These are phyloP conservation scores for Zygosaccharomyces bailii DNA, from an alignment of 805 yeast species.

Conservation along the genomic window DNA sequence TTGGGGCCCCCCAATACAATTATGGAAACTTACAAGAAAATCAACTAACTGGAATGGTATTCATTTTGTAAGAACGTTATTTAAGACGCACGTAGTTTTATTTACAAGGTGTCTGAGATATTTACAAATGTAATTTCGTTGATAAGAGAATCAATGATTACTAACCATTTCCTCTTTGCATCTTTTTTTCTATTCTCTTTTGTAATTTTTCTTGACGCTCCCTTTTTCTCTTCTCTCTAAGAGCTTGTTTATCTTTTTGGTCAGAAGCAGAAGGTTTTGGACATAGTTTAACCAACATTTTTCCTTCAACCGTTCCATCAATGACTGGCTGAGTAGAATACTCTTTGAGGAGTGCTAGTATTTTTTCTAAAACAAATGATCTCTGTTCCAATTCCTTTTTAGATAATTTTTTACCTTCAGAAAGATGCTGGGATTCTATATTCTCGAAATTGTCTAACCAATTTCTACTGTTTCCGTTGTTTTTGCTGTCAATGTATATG, in stretches of 20 bases:
- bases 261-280: constrained; percentile 22
- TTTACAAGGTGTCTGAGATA: too few species aligned
- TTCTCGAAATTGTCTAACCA: constrained; percentile 32
- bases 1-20: constrained; percentile 41
- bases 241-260: constrained; percentile 30
- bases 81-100: too few species aligned
- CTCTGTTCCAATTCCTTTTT: constrained; percentile 38
- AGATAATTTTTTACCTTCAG: constrained; percentile 18
- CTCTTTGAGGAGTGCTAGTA: constrained; percentile 31
- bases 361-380: constrained; percentile 30
- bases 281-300: constrained; percentile 30
- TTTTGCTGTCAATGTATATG: constrained; percentile 42
- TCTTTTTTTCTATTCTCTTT: constrained; percentile 26
- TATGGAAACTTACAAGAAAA: constrained; percentile 31
- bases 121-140: not conserved
- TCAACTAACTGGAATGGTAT: constrained; percentile 35
- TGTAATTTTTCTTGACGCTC: constrained; percentile 38
- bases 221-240: constrained; percentile 35
- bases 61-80: constrained; percentile 5
- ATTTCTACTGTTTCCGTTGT: constrained; percentile 19
- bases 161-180: constrained; percentile 6
- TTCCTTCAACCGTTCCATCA: constrained; percentile 33
- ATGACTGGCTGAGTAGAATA: constrained; percentile 23
- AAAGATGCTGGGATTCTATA: constrained; percentile 8
- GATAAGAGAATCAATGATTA: not conserved